phyloP scores from a whole-genome alignment of 1,284 basidiomycete genomes.

The Puccinia triticina region DNA sequence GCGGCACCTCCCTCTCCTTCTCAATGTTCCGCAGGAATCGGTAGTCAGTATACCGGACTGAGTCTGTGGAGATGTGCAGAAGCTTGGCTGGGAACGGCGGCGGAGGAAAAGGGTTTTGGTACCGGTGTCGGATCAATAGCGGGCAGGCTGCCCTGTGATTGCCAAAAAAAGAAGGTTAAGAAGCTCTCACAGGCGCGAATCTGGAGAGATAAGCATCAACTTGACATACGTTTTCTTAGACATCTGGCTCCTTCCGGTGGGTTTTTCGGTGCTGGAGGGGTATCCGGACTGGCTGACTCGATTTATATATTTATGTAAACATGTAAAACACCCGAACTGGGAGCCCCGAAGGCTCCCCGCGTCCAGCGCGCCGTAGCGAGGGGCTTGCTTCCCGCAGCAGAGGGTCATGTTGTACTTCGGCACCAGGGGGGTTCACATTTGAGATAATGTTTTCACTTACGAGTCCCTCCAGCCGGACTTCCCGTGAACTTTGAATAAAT shows the following conservation, averaged over 20 bases:
- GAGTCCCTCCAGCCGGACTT: too few species aligned
- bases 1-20: conserved; percentile 77
- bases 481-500: too few species aligned
- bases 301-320: too few species aligned
- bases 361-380: too few species aligned
- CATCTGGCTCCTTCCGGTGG: not conserved
- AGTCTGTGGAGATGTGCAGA: conserved; percentile 80
- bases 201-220: not conserved
- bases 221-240: conserved; percentile 26
- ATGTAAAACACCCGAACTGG: too few species aligned
- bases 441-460: too few species aligned
- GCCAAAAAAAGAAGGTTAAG: too few species aligned
- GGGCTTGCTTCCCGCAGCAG: too few species aligned
- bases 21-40: conserved; percentile 79
- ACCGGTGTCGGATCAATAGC: conserved; percentile 84
- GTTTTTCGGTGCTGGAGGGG: not conserved
- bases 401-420: too few species aligned
- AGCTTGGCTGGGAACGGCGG: conserved; percentile 94
- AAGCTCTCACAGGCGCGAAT: not conserved
- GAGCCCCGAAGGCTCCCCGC: too few species aligned
- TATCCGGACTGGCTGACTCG: too few species aligned
- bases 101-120: conserved; percentile 85
- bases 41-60: conserved; percentile 78
- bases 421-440: too few species aligned
- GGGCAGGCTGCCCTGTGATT: conserved; percentile 32